These are phyloP conservation scores for Aspergillus baeticus DNA, from an alignment of 495 filamentous ascomycete species.

Conservation along the genomic window DNA sequence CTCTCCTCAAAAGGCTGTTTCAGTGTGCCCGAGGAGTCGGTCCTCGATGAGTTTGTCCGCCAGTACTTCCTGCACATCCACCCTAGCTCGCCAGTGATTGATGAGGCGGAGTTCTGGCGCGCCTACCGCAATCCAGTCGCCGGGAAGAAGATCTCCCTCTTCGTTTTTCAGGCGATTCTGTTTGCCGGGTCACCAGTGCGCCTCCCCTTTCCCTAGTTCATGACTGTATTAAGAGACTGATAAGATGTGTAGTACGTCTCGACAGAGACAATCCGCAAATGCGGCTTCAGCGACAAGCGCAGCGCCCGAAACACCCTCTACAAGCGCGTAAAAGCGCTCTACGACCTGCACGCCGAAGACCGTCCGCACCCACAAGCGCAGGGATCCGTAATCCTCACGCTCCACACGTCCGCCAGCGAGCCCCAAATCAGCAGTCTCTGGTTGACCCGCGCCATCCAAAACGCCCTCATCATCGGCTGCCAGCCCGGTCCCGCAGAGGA, in stretches of 20 bases:
- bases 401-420: constrained; percentile 31
- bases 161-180: constrained; percentile 48
- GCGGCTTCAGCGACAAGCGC: constrained; percentile 43
- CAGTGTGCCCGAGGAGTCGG: constrained; percentile 34
- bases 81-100: constrained; percentile 43
- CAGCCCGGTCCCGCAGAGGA: constrained; percentile 23
- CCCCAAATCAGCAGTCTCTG: constrained; percentile 47
- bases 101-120: constrained; percentile 50
- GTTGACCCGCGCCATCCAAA: constrained; percentile 46
- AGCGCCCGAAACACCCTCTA: constrained; percentile 44
- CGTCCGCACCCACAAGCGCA: constrained; percentile 36
- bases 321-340: constrained; percentile 40
- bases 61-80: constrained; percentile 50
- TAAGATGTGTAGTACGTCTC: constrained; percentile 35
- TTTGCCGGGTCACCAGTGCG: constrained; percentile 48
- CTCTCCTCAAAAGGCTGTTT: constrained; percentile 44
- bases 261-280: constrained; percentile 34
- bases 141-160: constrained; percentile 37
- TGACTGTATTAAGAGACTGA: too few species aligned
- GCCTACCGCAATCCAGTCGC: constrained; percentile 23
- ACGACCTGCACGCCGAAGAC: constrained; percentile 30
- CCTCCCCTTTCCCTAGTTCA: not conserved
- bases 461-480: constrained; percentile 43
- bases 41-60: constrained; percentile 43
- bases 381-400: constrained; percentile 44